phyloP scores from a whole-genome alignment of 2,329 filamentous ascomycete genomes.

The Fusarium pilosicola region DNA sequence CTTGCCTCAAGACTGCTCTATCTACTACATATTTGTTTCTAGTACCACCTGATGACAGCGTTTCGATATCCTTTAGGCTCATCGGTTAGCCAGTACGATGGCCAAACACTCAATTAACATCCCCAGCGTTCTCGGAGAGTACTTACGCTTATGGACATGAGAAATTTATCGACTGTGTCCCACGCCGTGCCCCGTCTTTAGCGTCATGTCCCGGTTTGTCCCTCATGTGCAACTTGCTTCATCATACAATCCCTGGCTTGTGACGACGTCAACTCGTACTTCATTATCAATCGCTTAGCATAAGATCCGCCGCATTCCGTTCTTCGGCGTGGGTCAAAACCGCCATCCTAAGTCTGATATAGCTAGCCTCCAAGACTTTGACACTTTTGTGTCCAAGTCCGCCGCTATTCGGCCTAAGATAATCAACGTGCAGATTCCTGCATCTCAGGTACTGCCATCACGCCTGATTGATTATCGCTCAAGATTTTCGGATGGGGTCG shows the following conservation, averaged over 20 bases:
- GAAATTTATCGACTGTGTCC: conserved; percentile 24
- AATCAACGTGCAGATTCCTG: conserved; percentile 44
- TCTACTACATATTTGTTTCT: not conserved
- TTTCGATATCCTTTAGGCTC: not conserved
- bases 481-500: conserved; percentile 9
- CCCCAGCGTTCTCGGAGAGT: not conserved
- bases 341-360: conserved; percentile 35
- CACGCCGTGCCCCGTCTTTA: conserved; percentile 19
- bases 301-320: conserved; percentile 31
- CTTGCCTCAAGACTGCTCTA: not conserved
- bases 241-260: conserved; percentile 9
- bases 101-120: not conserved
- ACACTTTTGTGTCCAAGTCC: conserved; percentile 25
- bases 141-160: conserved; percentile 4
- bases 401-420: conserved; percentile 37
- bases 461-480: conserved; percentile 29
- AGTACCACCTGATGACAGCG: not conserved
- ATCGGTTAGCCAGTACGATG: not conserved
- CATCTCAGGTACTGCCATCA: conserved; percentile 37
- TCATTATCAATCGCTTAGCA: conserved; percentile 27
- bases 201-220: conserved; percentile 38
- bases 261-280: conserved; percentile 31
- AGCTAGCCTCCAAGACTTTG: conserved; percentile 31
- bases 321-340: conserved; percentile 40
- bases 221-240: conserved; percentile 29